Evolutionary conservation across 441 rosid species (phyloP).

Genomic region (Pelargonium fulgidum): DNA sequence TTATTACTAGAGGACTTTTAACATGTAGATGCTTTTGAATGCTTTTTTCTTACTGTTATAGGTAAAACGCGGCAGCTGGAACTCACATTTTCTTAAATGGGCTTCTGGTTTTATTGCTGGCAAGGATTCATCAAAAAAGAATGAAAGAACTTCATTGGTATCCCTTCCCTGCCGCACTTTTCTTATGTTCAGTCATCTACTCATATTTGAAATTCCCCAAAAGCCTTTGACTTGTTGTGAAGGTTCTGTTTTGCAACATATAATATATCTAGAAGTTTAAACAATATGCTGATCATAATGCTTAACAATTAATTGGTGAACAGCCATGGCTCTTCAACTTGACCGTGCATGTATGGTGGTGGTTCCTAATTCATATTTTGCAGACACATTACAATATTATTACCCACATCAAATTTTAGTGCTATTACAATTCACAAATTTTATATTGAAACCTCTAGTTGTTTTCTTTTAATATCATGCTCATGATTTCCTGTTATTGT

Average conservation of each 20-base stretch:
- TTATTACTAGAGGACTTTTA: conserved; percentile 28
- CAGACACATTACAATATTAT: no score
- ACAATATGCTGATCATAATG: no score
- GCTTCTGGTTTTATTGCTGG: conserved; percentile 88
- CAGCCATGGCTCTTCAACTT: no score
- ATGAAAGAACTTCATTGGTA: conserved; percentile 31
- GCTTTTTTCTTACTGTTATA: conserved; percentile 27
- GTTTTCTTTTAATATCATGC: no score
- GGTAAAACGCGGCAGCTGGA: conserved; percentile 58
- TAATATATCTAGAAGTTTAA: no score
- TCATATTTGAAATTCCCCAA: not conserved
- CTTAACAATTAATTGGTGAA: no score
- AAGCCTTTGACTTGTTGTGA: not conserved
- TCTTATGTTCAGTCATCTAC: not conserved
- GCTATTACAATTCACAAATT: not conserved
- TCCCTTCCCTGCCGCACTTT: not conserved
- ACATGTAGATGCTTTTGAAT: conserved; percentile 15
- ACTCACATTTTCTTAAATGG: conserved; percentile 87
- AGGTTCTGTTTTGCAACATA: not conserved
- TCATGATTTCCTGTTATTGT: no score
- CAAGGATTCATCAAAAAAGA: conserved; percentile 56
- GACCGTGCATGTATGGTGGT: no score
- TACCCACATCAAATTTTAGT: no score
- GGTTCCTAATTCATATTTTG: no score
- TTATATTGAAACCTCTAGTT: not conserved